Conservation (phyloP, 1,284 basidiomycete genomes). For the Cerrena zonata region DNA sequence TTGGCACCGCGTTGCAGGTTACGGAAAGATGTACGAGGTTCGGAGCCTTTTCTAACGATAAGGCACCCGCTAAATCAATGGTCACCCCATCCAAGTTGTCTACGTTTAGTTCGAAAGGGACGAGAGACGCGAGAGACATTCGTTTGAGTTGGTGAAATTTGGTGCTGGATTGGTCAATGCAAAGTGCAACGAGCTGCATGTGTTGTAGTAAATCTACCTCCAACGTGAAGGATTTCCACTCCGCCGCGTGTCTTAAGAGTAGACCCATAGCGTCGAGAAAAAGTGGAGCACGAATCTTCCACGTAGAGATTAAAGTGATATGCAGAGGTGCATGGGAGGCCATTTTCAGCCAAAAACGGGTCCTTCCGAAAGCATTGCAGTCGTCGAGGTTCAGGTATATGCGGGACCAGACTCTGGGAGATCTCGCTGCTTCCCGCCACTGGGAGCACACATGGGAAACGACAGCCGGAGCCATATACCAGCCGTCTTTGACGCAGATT, state of each 20-base stretch:
- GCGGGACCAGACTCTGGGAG: constrained; percentile 54
- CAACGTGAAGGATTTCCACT: constrained; percentile 43
- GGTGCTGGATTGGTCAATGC: constrained; percentile 20
- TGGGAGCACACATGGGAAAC: constrained; percentile 56
- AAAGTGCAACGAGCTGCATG: constrained; percentile 35
- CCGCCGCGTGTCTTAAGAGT: constrained; percentile 33
- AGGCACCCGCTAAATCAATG: constrained; percentile 24
- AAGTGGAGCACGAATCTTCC: constrained; percentile 13
- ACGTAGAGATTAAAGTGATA: constrained; percentile 39
- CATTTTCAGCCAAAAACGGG: constrained; percentile 46
- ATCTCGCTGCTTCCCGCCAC: constrained; percentile 50
- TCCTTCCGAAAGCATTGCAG: constrained; percentile 37
- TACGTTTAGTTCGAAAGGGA: constrained; percentile 15
- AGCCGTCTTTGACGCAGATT: constrained; percentile 43
- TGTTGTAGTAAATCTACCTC: constrained; percentile 33
- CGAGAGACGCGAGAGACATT: constrained; percentile 17
- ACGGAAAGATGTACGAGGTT: constrained; percentile 30
- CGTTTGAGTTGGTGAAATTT: constrained; percentile 18
- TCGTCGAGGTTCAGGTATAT: constrained; percentile 48
- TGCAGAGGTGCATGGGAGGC: constrained; percentile 37
- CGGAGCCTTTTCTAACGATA: constrained; percentile 29
- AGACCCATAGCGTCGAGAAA: constrained; percentile 34
- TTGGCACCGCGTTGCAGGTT: constrained; percentile 33
- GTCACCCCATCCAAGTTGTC: constrained; percentile 10
- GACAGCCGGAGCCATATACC: constrained; percentile 49